Conservation (phyloP, 306 rosid species). For the Calophaca sinica region DNA sequence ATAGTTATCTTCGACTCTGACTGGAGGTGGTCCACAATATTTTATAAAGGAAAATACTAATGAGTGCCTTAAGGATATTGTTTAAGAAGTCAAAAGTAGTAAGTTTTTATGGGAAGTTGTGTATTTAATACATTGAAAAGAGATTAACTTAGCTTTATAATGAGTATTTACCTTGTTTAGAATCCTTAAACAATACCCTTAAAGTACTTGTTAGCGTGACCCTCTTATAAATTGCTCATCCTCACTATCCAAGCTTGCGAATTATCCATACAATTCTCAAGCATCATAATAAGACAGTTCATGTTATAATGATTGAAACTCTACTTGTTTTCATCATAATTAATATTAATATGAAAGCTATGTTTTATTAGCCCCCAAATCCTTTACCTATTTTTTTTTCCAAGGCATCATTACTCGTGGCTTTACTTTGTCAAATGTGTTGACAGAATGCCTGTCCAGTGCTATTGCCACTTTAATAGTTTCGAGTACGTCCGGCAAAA, state of each 20-base stretch:
- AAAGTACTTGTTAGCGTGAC: too few relatives aligned
- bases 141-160: too few relatives aligned
- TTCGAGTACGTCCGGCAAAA: slow-evolving; percentile 24
- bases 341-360: slow-evolving; percentile 40
- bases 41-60: too few relatives aligned
- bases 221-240: too few relatives aligned
- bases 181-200: too few relatives aligned
- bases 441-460: slow-evolving; percentile 42
- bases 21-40: neutral
- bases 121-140: too few relatives aligned
- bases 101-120: too few relatives aligned
- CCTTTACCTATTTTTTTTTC: neutral
- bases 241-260: neutral
- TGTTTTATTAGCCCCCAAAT: slow-evolving; percentile 4
- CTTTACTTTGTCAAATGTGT: slow-evolving; percentile 53
- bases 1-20: neutral
- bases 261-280: neutral
- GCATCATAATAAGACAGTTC: slow-evolving; percentile 12
- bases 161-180: too few relatives aligned
- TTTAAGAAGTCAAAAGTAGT: too few relatives aligned
- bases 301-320: slow-evolving; percentile 4
- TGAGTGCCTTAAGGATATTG: too few relatives aligned
- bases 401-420: slow-evolving; percentile 47
- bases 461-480: slow-evolving; percentile 49
- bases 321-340: slow-evolving; percentile 21